Percentiles rank a stretch among this genome's conserved stretches.
These are phyloP conservation scores for Ambrosia trifida DNA, from an alignment of 129 eudicot species.

Conservation along the genomic window DNA sequence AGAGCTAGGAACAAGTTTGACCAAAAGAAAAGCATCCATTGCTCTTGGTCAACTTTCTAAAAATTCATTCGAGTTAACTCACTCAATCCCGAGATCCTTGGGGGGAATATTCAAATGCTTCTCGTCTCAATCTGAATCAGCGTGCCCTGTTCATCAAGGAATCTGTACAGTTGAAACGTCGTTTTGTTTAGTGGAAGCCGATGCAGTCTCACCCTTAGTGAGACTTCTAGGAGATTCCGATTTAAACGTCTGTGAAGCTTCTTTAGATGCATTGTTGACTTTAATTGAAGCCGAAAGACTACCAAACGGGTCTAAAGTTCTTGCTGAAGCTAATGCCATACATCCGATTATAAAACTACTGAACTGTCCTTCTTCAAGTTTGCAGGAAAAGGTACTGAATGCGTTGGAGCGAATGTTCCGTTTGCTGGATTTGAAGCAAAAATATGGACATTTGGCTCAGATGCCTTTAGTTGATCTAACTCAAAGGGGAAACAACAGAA, in stretches of 20 bases:
- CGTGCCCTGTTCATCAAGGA: conserved; percentile 63
- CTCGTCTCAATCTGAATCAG: conserved; percentile 42
- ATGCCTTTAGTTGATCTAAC: conserved; percentile 72
- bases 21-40: conserved; percentile 51
- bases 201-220: conserved; percentile 54
- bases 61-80: conserved; percentile 39
- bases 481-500: conserved; percentile 50
- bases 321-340: conserved; percentile 54
- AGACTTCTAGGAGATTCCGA: conserved; percentile 49
- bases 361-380: conserved; percentile 32
- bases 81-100: conserved; percentile 39
- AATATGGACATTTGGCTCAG: conserved; percentile 52
- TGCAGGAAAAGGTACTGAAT: conserved; percentile 64
- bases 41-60: conserved; percentile 58
- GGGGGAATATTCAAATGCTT: conserved; percentile 55
- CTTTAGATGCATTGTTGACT: conserved; percentile 63
- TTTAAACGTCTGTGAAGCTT: conserved; percentile 50
- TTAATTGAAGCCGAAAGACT: conserved; percentile 48
- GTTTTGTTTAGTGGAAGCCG: conserved; percentile 58
- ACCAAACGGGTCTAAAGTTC: conserved; percentile 53
- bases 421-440: conserved; percentile 48
- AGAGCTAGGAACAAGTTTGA: conserved; percentile 48
- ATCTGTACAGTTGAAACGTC: conserved; percentile 51
- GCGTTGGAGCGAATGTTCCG: conserved; percentile 53
- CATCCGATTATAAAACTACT: conserved; percentile 50